Evolutionary conservation across 306 rosid genomes (phyloP).

Genomic region (Casuarina cunninghamiana): DNA sequence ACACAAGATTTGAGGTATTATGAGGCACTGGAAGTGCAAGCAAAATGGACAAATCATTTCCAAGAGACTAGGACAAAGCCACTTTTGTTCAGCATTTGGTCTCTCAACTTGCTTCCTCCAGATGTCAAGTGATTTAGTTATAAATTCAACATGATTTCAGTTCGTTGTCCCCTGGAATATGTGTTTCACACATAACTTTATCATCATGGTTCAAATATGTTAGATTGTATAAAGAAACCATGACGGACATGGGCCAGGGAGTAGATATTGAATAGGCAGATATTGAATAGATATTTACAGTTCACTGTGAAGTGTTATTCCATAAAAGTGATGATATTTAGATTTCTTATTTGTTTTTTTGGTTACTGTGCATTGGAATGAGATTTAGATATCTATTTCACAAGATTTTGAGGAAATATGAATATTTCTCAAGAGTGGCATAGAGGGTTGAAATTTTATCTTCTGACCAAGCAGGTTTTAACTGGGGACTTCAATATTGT

Average conservation of each 20-base stretch:
- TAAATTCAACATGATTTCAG: neutral
- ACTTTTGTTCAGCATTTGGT: neutral
- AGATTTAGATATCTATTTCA: neutral
- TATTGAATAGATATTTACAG: too few species aligned
- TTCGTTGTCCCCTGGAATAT: neutral
- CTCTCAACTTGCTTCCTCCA: neutral
- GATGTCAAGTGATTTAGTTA: neutral
- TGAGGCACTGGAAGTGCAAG: neutral
- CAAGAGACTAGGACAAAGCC: neutral
- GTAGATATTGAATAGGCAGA: neutral
- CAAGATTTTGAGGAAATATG: neutral
- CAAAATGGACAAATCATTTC: neutral
- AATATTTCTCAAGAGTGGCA: neutral
- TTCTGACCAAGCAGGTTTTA: neutral
- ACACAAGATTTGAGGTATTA: neutral
- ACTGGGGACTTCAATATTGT: neutral
- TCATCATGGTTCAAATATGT: neutral
- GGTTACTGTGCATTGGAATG: neutral
- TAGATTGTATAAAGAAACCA: neutral
- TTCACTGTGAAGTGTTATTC: too few species aligned
- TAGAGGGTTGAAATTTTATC: too few species aligned
- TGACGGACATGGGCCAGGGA: neutral
- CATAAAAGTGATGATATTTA: too few species aligned
- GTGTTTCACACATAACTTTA: neutral
- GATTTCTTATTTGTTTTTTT: too few species aligned